These are phyloP conservation scores for Leptographium lundbergii DNA, from an alignment of 2,329 filamentous ascomycete species.

Conservation along the genomic window DNA sequence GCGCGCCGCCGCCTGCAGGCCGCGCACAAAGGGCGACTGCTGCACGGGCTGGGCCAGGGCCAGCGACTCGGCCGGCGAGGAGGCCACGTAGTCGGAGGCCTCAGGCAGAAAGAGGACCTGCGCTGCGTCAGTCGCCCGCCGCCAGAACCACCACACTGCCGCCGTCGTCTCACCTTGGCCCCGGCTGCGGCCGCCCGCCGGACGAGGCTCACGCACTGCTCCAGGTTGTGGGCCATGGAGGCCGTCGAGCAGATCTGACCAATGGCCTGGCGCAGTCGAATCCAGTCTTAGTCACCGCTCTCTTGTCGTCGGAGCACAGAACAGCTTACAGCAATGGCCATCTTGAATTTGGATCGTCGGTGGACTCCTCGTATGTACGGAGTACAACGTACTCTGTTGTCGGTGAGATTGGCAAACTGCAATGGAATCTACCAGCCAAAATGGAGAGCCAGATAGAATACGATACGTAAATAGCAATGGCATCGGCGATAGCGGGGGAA, in stretches of 20 bases:
- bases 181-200: constrained; percentile 61
- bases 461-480: no score
- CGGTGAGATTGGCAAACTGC: neutral
- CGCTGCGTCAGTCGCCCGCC: no score
- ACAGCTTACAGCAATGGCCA: constrained; percentile 3
- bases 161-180: constrained; percentile 26
- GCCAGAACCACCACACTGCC: no score
- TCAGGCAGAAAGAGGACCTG: constrained; percentile 87
- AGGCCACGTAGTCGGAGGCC: constrained; percentile 78
- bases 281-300: neutral
- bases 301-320: neutral
- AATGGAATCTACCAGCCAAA: neutral
- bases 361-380: no score
- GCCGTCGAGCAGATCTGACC: constrained; percentile 83
- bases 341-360: neutral
- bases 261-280: constrained; percentile 47
- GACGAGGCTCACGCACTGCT: constrained; percentile 61
- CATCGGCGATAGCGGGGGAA: no score
- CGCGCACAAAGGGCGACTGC: constrained; percentile 60
- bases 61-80: constrained; percentile 53
- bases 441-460: neutral
- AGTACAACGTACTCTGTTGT: neutral
- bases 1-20: constrained; percentile 56
- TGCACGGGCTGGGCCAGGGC: constrained; percentile 55
- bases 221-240: constrained; percentile 65